Evolutionary conservation across 2,329 filamentous ascomycete genomes (phyloP).

Genomic region (Alternaria arbusti): DNA sequence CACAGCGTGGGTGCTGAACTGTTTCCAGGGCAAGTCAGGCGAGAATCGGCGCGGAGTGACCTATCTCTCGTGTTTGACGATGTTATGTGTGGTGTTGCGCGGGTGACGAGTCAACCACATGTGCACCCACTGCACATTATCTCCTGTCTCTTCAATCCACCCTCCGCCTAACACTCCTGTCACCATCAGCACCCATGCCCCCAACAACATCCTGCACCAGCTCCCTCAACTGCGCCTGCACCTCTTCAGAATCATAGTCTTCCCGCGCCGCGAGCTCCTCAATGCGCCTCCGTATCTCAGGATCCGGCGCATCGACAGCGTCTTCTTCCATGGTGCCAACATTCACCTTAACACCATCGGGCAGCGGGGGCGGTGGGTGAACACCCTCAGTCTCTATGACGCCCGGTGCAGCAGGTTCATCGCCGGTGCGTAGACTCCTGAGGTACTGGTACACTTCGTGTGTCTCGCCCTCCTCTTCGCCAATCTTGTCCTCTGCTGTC

Average conservation of each 20-base stretch:
- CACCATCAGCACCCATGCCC: constrained; percentile 67
- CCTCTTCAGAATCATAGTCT: constrained; percentile 81
- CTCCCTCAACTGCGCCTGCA: constrained; percentile 77
- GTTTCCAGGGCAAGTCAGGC: background rate
- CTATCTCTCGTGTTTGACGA: background rate
- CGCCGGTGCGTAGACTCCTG: constrained; percentile 33
- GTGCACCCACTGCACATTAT: background rate
- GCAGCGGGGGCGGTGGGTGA: constrained; percentile 66
- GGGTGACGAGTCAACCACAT: background rate
- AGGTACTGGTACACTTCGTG: constrained; percentile 79
- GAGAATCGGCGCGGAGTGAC: background rate
- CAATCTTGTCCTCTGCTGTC: constrained; percentile 82
- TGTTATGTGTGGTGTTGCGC: background rate
- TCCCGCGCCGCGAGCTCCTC: constrained; percentile 84
- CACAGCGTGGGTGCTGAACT: background rate
- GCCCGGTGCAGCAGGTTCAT: constrained; percentile 32
- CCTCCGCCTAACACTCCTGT: constrained; percentile 54
- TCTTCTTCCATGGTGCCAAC: constrained; percentile 72
- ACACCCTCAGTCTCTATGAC: constrained; percentile 29
- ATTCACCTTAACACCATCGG: constrained; percentile 77
- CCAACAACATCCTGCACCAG: constrained; percentile 81
- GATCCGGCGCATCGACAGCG: constrained; percentile 68
- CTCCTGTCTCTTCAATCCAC: constrained; percentile 37
- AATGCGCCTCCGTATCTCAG: constrained; percentile 83
- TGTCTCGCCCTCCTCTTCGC: constrained; percentile 75